phyloP scores from a whole-genome alignment of 208 protist genomes.

The Trichomonas tenax region DNA sequence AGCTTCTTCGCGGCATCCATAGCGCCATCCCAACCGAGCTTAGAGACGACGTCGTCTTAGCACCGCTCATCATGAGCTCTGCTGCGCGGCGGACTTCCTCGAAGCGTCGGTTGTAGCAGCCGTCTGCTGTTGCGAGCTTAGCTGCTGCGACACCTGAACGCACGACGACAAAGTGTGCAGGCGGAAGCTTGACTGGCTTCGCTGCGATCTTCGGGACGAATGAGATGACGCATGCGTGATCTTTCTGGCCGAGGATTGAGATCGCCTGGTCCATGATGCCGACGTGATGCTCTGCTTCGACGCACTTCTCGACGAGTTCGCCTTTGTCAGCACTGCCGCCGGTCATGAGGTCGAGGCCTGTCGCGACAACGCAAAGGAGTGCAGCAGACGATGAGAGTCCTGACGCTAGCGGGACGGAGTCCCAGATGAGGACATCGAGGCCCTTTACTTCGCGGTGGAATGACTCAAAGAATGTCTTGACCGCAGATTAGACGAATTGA shows the following conservation, averaged over 20 bases:
- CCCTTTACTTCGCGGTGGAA: too few species aligned
- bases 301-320: neutral
- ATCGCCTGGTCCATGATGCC: slow-evolving; percentile 13
- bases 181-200: neutral
- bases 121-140: neutral
- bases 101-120: slow-evolving; percentile 4
- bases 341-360: neutral
- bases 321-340: neutral
- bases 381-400: neutral
- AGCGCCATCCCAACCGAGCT: neutral
- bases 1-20: neutral
- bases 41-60: neutral
- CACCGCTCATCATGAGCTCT: neutral
- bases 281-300: neutral
- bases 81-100: neutral
- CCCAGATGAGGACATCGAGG: neutral
- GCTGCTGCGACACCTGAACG: neutral
- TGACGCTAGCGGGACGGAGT: neutral
- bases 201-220: neutral
- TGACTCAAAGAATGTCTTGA: neutral
- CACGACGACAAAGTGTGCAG: neutral
- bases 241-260: neutral
- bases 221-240: neutral
- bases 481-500: neutral
- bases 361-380: neutral